phyloP scores from a whole-genome alignment of 495 filamentous ascomycete species.

The Tuber melanosporum region DNA sequence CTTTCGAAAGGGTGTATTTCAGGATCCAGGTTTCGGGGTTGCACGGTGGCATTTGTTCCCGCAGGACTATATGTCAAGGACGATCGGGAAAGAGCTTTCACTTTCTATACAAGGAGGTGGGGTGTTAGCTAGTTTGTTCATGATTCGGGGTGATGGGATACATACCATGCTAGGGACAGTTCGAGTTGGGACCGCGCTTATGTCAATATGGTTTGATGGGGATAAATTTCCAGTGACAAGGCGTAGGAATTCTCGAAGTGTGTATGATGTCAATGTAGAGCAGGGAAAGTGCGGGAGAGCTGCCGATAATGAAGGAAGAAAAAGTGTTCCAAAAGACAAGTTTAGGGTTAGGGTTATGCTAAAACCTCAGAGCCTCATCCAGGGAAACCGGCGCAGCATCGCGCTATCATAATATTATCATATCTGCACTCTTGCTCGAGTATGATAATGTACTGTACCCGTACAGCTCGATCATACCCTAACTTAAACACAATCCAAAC shows the following conservation, averaged over 20 bases:
- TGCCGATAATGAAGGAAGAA: not conserved
- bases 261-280: not conserved
- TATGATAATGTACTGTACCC: too few species aligned
- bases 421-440: not conserved
- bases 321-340: not conserved
- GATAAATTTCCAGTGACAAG: not conserved
- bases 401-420: too few species aligned
- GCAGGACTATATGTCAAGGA: constrained; percentile 69
- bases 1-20: constrained; percentile 90
- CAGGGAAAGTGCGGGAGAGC: not conserved
- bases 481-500: not conserved
- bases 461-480: not conserved
- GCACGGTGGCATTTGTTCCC: constrained; percentile 63
- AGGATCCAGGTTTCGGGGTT: constrained; percentile 84
- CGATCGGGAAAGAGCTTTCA: constrained; percentile 82
- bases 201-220: not conserved
- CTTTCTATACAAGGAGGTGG: constrained; percentile 55
- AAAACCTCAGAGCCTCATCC: not conserved
- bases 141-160: not conserved
- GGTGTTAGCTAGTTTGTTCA: not conserved
- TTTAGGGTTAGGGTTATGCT: not conserved
- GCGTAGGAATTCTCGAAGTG: not conserved
- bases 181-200: not conserved
- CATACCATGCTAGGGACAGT: not conserved
- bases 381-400: not conserved